phyloP scores from a whole-genome alignment of 2,329 filamentous ascomycete species.

The Ophiostoma populinum region DNA sequence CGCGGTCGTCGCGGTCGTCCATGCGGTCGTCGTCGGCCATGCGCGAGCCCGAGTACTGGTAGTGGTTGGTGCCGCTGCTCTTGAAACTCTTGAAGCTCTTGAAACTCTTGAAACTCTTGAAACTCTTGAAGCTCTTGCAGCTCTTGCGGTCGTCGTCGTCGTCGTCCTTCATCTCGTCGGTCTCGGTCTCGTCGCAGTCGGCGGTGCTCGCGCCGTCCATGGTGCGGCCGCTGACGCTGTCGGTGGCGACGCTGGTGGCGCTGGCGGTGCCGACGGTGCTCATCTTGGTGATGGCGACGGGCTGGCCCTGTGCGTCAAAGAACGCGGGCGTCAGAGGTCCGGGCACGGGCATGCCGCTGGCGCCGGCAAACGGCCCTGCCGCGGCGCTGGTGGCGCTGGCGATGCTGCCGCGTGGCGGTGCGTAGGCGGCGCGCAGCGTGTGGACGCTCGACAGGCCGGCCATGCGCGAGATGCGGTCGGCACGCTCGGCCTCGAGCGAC shows the following conservation, averaged over 20 bases:
- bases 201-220: constrained; percentile 28
- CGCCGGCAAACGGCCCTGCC: constrained; percentile 10
- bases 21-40: constrained; percentile 9
- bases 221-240: constrained; percentile 22
- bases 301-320: constrained; percentile 63
- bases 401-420: constrained; percentile 11
- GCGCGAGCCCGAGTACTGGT: constrained; percentile 25
- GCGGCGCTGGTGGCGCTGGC: constrained; percentile 13
- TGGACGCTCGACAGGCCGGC: constrained; percentile 80
- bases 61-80: constrained; percentile 49
- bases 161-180: constrained; percentile 29
- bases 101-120: constrained; percentile 32
- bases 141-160: constrained; percentile 34
- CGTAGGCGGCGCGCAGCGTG: constrained; percentile 38
- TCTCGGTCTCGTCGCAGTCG: no score
- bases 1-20: constrained; percentile 35
- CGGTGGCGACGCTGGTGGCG: constrained; percentile 53
- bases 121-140: constrained; percentile 38
- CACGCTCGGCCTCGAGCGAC: constrained; percentile 78
- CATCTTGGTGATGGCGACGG: constrained; percentile 51
- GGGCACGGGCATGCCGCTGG: constrained; percentile 7
- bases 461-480: constrained; percentile 85
- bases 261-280: constrained; percentile 85
- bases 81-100: constrained; percentile 48
- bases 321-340: constrained; percentile 44